Evolutionary conservation across 345 rosid species (phyloP).

Genomic region (Cardamine resedifolia): DNA sequence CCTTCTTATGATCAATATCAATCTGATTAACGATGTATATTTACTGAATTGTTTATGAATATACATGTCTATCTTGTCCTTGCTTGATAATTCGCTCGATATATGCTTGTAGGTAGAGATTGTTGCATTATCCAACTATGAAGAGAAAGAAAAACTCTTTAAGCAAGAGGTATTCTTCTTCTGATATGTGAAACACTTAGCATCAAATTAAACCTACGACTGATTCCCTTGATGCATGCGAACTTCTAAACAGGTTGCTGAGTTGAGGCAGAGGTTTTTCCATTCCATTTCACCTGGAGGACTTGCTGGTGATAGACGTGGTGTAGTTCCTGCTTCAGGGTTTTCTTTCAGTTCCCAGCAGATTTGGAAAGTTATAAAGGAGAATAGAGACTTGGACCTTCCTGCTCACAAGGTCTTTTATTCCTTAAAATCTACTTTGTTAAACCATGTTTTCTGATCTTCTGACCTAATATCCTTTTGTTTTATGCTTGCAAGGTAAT

Average conservation of each 20-base stretch:
- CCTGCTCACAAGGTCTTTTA: slow-evolving; percentile 83
- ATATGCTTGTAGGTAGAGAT: slow-evolving; percentile 64
- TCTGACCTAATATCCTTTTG: slow-evolving; percentile 6
- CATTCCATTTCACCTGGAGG: slow-evolving; percentile 89
- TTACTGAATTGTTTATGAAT: background rate
- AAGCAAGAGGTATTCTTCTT: slow-evolving; percentile 61
- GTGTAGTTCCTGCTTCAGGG: slow-evolving; percentile 88
- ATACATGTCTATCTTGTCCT: background rate
- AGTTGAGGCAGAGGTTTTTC: slow-evolving; percentile 68
- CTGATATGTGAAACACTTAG: background rate
- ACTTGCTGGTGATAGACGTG: slow-evolving; percentile 86
- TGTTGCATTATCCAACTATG: slow-evolving; percentile 75
- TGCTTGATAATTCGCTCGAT: slow-evolving; percentile 7
- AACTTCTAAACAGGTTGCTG: slow-evolving; percentile 57
- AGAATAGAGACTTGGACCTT: slow-evolving; percentile 89
- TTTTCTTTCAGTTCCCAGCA: slow-evolving; percentile 81
- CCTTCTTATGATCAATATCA: background rate
- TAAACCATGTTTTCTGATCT: slow-evolving; percentile 5
- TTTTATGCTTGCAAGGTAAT: slow-evolving; percentile 55
- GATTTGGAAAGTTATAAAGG: slow-evolving; percentile 81
- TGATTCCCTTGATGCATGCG: background rate
- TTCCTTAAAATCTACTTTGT: slow-evolving; percentile 5
- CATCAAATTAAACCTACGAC: slow-evolving; percentile 2
- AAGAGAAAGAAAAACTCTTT: slow-evolving; percentile 72
- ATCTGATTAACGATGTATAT: background rate